Conservation (phyloP, 306 rosid genomes). For the Quercus engelmannii region DNA sequence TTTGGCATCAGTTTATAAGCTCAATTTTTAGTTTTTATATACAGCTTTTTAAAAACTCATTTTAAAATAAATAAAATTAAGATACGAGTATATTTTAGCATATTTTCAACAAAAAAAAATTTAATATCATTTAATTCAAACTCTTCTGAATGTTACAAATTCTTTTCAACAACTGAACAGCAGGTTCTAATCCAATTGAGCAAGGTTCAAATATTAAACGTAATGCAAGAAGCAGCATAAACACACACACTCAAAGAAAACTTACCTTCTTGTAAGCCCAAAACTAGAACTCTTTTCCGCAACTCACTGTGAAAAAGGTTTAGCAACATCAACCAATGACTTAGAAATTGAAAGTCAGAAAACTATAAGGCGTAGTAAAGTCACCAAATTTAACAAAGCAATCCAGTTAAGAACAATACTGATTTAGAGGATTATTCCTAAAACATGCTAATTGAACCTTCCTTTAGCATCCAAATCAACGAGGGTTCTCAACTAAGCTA, state of each 20-base stretch:
- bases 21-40: too few species aligned
- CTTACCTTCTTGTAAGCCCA: constrained; percentile 91
- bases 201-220: constrained; percentile 17
- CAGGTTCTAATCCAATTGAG: background rate
- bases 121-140: background rate
- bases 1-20: too few species aligned
- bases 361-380: background rate
- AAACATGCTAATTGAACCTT: background rate
- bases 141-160: background rate
- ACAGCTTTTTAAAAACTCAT: too few species aligned
- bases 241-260: background rate
- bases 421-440: background rate
- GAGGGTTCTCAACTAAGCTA: too few species aligned
- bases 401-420: constrained; percentile 1
- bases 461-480: background rate
- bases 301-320: constrained; percentile 59
- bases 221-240: constrained; percentile 16
- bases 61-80: too few species aligned
- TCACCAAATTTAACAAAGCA: background rate
- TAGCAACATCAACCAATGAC: constrained; percentile 8
- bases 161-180: constrained; percentile 3
- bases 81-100: too few species aligned
- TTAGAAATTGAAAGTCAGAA: background rate
- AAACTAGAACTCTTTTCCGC: constrained; percentile 88
- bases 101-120: too few species aligned